These are phyloP conservation scores for Mucor irregularis DNA, from an alignment of 371 early-diverging fungal genomes.

Conservation along the genomic window DNA sequence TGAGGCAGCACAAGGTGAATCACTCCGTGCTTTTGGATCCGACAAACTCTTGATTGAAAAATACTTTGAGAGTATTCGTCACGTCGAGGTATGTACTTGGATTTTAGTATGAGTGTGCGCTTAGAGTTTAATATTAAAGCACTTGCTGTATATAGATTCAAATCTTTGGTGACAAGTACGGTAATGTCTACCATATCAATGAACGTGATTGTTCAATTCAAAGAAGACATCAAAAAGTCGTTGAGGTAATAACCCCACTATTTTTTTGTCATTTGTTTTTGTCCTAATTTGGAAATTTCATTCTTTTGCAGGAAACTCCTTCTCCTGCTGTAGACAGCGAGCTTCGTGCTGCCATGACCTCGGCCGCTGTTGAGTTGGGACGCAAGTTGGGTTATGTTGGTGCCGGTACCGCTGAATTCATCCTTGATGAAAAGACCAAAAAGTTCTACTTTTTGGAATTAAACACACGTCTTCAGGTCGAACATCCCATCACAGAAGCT, in stretches of 20 bases:
- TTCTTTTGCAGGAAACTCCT: constrained; percentile 52
- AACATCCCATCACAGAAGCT: constrained; percentile 96
- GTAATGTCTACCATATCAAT: constrained; percentile 81
- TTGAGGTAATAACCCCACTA: constrained; percentile 59
- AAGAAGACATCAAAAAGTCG: constrained; percentile 85
- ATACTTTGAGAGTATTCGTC: constrained; percentile 88
- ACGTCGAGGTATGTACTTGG: constrained; percentile 71
- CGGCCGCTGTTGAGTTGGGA: constrained; percentile 60
- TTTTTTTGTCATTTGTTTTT: constrained; percentile 8
- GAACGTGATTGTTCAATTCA: constrained; percentile 92
- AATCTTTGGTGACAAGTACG: constrained; percentile 79
- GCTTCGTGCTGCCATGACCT: constrained; percentile 56
- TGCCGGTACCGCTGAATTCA: constrained; percentile 87
- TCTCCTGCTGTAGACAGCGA: constrained; percentile 53
- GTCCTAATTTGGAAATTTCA: constrained; percentile 13
- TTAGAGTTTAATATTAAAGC: neutral
- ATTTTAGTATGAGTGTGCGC: neutral
- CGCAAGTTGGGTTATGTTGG: constrained; percentile 61
- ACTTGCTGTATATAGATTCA: constrained; percentile 55
- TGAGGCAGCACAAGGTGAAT: constrained; percentile 84
- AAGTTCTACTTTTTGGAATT: constrained; percentile 84
- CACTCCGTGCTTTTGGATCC: constrained; percentile 88
- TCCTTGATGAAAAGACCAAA: constrained; percentile 65
- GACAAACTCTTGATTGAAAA: constrained; percentile 90
- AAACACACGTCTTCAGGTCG: constrained; percentile 88